Evolutionary conservation across 345 rosid species (phyloP).

Genomic region (Hypericum androsaemum): DNA sequence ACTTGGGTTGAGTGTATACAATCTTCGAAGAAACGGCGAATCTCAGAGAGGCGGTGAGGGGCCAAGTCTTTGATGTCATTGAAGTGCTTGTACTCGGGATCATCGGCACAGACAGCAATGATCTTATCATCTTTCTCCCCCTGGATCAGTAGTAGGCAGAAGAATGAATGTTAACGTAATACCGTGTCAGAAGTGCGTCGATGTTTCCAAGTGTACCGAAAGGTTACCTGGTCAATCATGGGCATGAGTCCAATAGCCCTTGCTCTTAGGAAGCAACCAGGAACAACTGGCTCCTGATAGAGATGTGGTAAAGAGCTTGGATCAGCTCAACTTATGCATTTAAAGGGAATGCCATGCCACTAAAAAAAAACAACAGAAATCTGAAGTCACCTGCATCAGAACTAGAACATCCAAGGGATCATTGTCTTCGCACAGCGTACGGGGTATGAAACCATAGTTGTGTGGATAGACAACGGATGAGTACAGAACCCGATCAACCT

Average conservation of each 20-base stretch:
- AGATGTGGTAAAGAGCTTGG: constrained; percentile 4
- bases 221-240: constrained; percentile 92
- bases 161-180: neutral
- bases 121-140: constrained; percentile 99
- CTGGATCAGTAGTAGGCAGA: constrained; percentile 21
- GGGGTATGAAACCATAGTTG: constrained; percentile 93
- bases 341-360: neutral
- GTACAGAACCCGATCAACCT: constrained; percentile 83
- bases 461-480: constrained; percentile 99
- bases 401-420: constrained; percentile 92
- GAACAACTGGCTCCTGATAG: constrained; percentile 84
- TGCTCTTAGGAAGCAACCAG: constrained; percentile 91
- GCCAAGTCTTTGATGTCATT: constrained; percentile 80
- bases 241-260: constrained; percentile 97
- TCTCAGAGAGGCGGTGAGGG: constrained; percentile 92
- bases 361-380: neutral
- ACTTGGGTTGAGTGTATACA: constrained; percentile 30
- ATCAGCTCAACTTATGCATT: constrained; percentile 4
- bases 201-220: neutral
- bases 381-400: constrained; percentile 71
- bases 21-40: constrained; percentile 94
- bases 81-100: constrained; percentile 89
- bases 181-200: neutral
- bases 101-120: constrained; percentile 95
- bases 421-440: constrained; percentile 91